phyloP scores from a whole-genome alignment of 176 grass and related monocot genomes.

The Raddia guianensis region DNA sequence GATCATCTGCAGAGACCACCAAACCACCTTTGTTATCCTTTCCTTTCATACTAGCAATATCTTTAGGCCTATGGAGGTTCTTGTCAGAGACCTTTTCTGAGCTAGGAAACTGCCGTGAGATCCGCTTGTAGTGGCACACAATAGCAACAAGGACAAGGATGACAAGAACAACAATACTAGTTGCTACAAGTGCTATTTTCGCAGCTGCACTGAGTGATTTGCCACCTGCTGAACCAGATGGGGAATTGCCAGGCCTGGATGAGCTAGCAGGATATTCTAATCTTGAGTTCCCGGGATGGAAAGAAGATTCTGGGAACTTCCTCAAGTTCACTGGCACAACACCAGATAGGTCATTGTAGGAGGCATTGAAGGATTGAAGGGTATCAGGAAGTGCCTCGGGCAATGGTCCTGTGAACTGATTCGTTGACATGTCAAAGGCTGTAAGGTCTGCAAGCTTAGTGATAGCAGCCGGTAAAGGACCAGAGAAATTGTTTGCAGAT shows the following conservation, averaged over 20 bases:
- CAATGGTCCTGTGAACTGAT: constrained; percentile 76
- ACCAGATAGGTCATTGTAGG: constrained; percentile 94
- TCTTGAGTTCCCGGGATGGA: constrained; percentile 95
- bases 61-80: constrained; percentile 55
- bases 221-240: constrained; percentile 48
- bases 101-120: constrained; percentile 59
- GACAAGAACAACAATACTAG: constrained; percentile 62
- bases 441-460: constrained; percentile 71
- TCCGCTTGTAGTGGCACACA: constrained; percentile 53
- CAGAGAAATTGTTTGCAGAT: constrained; percentile 88
- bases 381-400: constrained; percentile 69
- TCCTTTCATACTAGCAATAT: constrained; percentile 47
- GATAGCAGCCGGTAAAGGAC: constrained; percentile 60
- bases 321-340: constrained; percentile 83
- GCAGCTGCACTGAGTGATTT: constrained; percentile 54
- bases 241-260: constrained; percentile 51
- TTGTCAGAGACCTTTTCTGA: constrained; percentile 88
- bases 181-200: constrained; percentile 63
- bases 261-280: constrained; percentile 69
- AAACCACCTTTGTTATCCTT: constrained; percentile 65
- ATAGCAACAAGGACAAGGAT: constrained; percentile 75
- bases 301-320: constrained; percentile 94
- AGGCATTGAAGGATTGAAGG: constrained; percentile 76
- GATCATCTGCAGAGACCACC: constrained; percentile 78
- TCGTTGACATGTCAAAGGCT: constrained; percentile 74